Evolutionary conservation across 495 filamentous ascomycete species (phyloP).

Genomic region (Monascus purpureus): DNA sequence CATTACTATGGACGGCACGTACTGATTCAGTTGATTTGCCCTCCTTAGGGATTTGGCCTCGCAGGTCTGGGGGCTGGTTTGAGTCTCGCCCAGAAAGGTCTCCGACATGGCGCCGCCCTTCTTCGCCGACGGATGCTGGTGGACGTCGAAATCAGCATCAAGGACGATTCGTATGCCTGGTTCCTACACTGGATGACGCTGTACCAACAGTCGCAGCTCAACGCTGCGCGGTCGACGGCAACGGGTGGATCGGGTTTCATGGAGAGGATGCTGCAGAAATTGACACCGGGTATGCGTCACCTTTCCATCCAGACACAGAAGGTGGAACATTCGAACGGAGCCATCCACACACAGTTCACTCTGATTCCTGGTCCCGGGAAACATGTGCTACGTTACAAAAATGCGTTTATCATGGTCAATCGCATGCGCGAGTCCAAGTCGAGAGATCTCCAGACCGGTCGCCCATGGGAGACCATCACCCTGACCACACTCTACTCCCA

Average conservation of each 20-base stretch:
- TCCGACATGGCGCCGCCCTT: constrained; percentile 53
- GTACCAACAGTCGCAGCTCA: constrained; percentile 49
- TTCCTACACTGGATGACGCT: constrained; percentile 85
- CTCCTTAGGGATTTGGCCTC: constrained; percentile 59
- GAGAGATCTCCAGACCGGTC: constrained; percentile 57
- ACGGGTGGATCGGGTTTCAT: constrained; percentile 26
- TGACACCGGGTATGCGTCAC: constrained; percentile 51
- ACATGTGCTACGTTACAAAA: constrained; percentile 74
- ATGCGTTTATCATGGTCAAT: constrained; percentile 73
- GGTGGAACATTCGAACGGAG: constrained; percentile 44
- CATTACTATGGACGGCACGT: too few relatives aligned
- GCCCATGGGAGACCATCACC: constrained; percentile 87
- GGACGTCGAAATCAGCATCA: constrained; percentile 85
- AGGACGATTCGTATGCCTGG: constrained; percentile 89
- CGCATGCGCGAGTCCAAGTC: constrained; percentile 67
- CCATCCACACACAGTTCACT: constrained; percentile 64
- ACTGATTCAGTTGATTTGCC: too few relatives aligned
- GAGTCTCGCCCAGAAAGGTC: constrained; percentile 58
- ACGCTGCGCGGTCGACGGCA: constrained; percentile 20
- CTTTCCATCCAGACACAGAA: constrained; percentile 55
- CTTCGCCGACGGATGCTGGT: constrained; percentile 79
- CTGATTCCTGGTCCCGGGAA: constrained; percentile 82
- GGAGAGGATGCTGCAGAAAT: constrained; percentile 39
- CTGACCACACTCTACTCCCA: constrained; percentile 83
- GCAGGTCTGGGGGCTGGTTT: constrained; percentile 69